phyloP scores from a whole-genome alignment of 129 eudicot species.

The Chrysanthemum makinoi region DNA sequence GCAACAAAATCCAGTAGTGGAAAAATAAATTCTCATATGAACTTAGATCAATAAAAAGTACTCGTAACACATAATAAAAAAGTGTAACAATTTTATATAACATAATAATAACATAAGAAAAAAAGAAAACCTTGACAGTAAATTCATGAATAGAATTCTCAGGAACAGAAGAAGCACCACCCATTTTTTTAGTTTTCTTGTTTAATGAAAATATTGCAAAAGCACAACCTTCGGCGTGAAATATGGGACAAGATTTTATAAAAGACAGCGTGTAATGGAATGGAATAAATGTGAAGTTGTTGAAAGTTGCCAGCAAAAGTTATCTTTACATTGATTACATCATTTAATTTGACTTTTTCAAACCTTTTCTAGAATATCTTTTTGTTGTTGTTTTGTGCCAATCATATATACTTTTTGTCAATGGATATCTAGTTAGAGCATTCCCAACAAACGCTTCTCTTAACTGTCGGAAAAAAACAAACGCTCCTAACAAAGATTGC shows the following conservation, averaged over 20 bases:
- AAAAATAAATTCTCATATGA: too few relatives aligned
- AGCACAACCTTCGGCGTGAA: neutral
- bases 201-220: neutral
- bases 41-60: too few relatives aligned
- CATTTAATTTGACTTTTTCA: constrained; percentile 19
- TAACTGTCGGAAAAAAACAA: too few relatives aligned
- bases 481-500: too few relatives aligned
- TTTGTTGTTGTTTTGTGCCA: neutral
- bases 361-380: neutral
- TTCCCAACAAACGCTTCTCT: too few relatives aligned
- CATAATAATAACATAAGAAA: neutral
- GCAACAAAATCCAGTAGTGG: too few relatives aligned
- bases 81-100: neutral
- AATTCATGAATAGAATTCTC: constrained; percentile 73
- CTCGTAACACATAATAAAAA: neutral
- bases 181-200: constrained; percentile 36
- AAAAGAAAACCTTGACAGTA: constrained; percentile 59
- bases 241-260: neutral
- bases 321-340: constrained; percentile 20
- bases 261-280: neutral
- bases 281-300: constrained; percentile 8
- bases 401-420: neutral
- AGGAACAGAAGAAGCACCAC: constrained; percentile 65
- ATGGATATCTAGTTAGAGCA: too few relatives aligned
- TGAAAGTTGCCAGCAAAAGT: constrained; percentile 25